A percentile compares a stretch with the other conserved stretches of the same genome.
These are phyloP conservation scores for Pyricularia pennisetigena DNA, from an alignment of 2,329 filamentous ascomycete genomes.

Conservation along the genomic window DNA sequence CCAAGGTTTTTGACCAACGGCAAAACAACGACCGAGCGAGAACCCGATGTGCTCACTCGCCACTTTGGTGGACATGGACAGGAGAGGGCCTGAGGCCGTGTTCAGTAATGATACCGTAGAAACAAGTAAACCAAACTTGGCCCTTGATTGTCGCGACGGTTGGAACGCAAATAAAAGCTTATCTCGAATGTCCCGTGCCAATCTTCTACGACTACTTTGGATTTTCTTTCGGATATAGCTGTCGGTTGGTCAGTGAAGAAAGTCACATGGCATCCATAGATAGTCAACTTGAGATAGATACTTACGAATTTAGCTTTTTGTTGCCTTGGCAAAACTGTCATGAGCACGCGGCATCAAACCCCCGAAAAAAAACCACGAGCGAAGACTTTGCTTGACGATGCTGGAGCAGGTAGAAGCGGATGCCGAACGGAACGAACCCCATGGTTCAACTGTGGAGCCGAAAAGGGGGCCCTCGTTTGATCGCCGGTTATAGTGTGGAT, in stretches of 20 bases:
- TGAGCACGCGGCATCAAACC: background rate
- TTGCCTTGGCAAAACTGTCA: background rate
- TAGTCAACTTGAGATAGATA: background rate
- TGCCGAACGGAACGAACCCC: background rate
- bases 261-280: background rate
- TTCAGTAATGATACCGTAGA: too few relatives aligned
- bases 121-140: background rate
- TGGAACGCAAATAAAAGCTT: background rate
- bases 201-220: background rate
- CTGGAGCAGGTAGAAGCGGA: background rate
- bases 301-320: background rate
- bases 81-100: too few relatives aligned
- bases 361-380: background rate
- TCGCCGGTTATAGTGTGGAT: background rate
- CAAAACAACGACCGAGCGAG: background rate
- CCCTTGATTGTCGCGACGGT: background rate
- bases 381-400: background rate
- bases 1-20: background rate
- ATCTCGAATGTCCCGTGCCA: background rate
- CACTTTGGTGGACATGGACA: too few relatives aligned
- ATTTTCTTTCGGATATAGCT: background rate
- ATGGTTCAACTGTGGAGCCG: background rate
- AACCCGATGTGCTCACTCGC: background rate
- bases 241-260: background rate
- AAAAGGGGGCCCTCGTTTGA: background rate